Base-by-base conservation (phyloP, 2,329 filamentous ascomycete genomes). In the Didymellaceae sp. region DNA sequence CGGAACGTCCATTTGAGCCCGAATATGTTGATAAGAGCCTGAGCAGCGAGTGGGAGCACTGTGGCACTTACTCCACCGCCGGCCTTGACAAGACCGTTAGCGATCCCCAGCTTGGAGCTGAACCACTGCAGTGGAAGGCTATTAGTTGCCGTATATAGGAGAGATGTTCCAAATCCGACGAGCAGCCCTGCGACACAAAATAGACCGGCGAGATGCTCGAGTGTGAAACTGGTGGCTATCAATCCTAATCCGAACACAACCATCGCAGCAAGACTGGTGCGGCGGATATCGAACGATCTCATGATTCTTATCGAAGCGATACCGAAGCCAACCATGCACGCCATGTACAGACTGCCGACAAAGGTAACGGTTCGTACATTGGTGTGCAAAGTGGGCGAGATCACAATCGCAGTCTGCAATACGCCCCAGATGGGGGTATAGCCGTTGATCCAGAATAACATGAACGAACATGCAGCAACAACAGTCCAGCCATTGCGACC, bases 361-460 rank as follows among this genome's bases (percentile, higher is more conserved):
- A 85, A 87, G 2, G 82, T 79, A 17, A 87, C 71, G 1, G 82
- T 74, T 0, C 76, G 75, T 0, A 58, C 56, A 14, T 54, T n/a
- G 0, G 76, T 76, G 1, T 84, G 68, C 21, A 44, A 13, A 11
- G 18, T 24, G 7, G 41, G 20, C 8, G 78, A 69, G 25, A 78
- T 68, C 3, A 85, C 78, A 1, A 87, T 75, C 0, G 78, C 82
- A 4, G 76, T 75, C 66, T 87, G 84, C 37, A 86, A 71, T 0
- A 87, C 77, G 18, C 84, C 85, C 83, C 84, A 87, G 55, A 77
- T 78, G 61, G 84, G 84, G 6, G 76, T 76, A 0, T 77, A 81
- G 41, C 83, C 83, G 39, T 81, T 77, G 42, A 80, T 61, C 59
- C 66, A 70, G 74, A 82, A 86, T 2, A 79, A 76, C 9, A 84